Conservation (phyloP, 1,284 basidiomycete genomes). For the Amylostereum areolatum region DNA sequence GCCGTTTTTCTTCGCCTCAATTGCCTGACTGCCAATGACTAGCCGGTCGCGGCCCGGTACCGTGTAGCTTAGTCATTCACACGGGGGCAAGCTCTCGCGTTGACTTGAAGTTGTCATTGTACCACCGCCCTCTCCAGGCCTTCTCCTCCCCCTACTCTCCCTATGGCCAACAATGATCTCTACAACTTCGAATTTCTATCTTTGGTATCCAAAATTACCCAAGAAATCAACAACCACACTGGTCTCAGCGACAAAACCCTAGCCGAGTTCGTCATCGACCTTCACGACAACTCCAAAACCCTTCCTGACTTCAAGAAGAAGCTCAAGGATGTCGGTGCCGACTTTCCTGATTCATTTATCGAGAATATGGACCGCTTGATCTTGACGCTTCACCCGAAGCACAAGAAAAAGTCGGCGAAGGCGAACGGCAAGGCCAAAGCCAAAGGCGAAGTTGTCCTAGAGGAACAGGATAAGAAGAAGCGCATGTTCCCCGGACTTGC, state of each 20-base stretch:
- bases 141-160: slow-evolving; percentile 7
- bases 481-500: slow-evolving; percentile 90
- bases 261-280: slow-evolving; percentile 91
- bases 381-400: slow-evolving; percentile 91
- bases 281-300: slow-evolving; percentile 82
- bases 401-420: slow-evolving; percentile 70
- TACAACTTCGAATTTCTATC: slow-evolving; percentile 90
- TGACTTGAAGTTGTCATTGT: too few species aligned
- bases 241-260: slow-evolving; percentile 85
- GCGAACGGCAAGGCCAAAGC: slow-evolving; percentile 24
- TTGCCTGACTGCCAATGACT: too few species aligned
- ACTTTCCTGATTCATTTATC: slow-evolving; percentile 86
- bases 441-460: slow-evolving; percentile 27
- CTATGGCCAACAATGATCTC: slow-evolving; percentile 71
- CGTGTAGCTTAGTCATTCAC: too few species aligned
- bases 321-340: slow-evolving; percentile 77
- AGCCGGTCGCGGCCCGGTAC: too few species aligned
- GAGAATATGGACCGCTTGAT: slow-evolving; percentile 94
- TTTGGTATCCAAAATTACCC: slow-evolving; percentile 82
- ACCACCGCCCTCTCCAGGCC: too few species aligned
- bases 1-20: too few species aligned
- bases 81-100: too few species aligned
- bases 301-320: slow-evolving; percentile 78
- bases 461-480: slow-evolving; percentile 71
- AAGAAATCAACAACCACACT: slow-evolving; percentile 86